Base-by-base conservation (phyloP, 2,329 filamentous ascomycete species). In the Akanthomyces dipterigenus region DNA sequence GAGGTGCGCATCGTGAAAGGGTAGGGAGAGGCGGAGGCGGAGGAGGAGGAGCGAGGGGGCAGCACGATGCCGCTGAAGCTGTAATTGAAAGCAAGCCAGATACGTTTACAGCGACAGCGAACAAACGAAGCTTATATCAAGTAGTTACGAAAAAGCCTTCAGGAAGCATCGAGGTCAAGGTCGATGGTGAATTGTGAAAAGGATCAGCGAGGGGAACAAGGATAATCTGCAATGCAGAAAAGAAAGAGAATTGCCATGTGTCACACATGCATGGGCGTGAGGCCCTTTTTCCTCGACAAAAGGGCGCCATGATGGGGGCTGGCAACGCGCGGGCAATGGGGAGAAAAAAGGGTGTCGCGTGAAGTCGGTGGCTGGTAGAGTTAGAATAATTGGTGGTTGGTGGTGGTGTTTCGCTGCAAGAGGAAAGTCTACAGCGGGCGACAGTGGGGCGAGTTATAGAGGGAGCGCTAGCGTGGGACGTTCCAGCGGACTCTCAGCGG, bases 1-100 rank as follows among this genome's bases (percentile, higher is more conserved):
- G 65, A 66, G 49, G 65, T 65, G 46, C 70, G 73, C 73, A 75
- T 75, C 57, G 66, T 34, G 43, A 48, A 11, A 31, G 20, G 22
- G 38, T 20, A 5, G 24, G 12, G n/a, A n/a, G 5, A 40, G 31
- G 8, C 7, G 20, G 2, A 40, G 31, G 49, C n/a, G 28, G 34
- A n/a, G 14, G 22, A 18, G 38, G 12, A 31, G 14, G 7, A 7
- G 20, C 5, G 12, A 8, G 5, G 14, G 22, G 34, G 57, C 57
- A 38, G 49, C 57, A 36, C 34, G 7, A 45, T 45, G 57, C 57
- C 48, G 38, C 48, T 16, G 57, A 45, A 31, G 38, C 38, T 54
- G 24, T 31, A 34, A 20, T 48, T 14, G 31, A 42, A 56, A 18
- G 24, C 26, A 24, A 43, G n/a, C 5, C 26, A 22, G 31, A 26